Percentiles rank a stretch among this genome's conserved stretches.
Conservation (phyloP, 2,329 filamentous ascomycete genomes). For the Ceratocystiopsis sp. region DNA sequence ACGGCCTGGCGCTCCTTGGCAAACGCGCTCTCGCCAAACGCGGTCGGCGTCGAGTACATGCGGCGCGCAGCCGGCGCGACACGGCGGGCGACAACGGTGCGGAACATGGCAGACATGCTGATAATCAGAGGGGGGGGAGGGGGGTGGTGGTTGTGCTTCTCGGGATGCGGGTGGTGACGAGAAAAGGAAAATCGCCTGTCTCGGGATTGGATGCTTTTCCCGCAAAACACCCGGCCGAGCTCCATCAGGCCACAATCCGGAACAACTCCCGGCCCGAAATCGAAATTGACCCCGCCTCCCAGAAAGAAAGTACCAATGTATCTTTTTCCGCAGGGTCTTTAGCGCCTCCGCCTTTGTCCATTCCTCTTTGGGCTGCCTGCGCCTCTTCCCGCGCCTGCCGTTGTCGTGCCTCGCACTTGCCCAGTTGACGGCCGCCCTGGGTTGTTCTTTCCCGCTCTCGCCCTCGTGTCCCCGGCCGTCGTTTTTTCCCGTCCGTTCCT, state of each 20-base stretch:
- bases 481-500: too few relatives aligned
- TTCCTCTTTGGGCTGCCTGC: too few relatives aligned
- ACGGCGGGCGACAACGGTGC: slow-evolving; percentile 7
- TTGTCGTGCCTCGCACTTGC: too few relatives aligned
- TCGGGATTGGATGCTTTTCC: slow-evolving; percentile 7
- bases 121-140: background rate
- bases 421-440: too few relatives aligned
- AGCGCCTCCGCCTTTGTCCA: too few relatives aligned
- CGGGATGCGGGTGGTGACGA: background rate
- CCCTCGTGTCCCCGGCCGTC: too few relatives aligned
- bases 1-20: slow-evolving; percentile 76
- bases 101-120: slow-evolving; percentile 9
- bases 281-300: too few relatives aligned
- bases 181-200: slow-evolving; percentile 6
- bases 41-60: slow-evolving; percentile 7
- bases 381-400: too few relatives aligned
- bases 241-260: slow-evolving; percentile 2
- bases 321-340: too few relatives aligned
- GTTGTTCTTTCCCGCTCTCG: too few relatives aligned
- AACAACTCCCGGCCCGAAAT: background rate
- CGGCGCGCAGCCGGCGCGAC: slow-evolving; percentile 8
- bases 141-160: background rate
- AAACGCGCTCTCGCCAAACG: background rate
- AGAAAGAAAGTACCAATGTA: too few relatives aligned
- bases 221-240: too few relatives aligned